Conservation (phyloP, 202 grass and related monocot genomes). For the Schoenoplectus tabernaemontani region DNA sequence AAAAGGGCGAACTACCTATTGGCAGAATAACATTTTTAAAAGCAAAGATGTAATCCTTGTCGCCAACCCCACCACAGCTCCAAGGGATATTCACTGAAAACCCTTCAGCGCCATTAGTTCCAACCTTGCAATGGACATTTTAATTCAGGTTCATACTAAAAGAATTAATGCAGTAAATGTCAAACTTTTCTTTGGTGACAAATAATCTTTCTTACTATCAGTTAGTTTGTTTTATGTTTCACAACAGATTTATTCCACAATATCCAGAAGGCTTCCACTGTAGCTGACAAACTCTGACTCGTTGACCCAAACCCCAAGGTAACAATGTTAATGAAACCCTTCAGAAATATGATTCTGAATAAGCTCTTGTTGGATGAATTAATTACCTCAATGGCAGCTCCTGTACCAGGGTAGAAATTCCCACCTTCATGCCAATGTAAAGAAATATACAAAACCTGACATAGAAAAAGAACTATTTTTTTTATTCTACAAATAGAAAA, state of each 20-base stretch:
- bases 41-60: slow-evolving; percentile 90
- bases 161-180: background rate
- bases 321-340: background rate
- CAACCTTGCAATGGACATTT: slow-evolving; percentile 48
- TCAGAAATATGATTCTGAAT: background rate
- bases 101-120: slow-evolving; percentile 56
- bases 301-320: background rate
- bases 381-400: slow-evolving; percentile 77
- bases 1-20: slow-evolving; percentile 45
- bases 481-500: background rate
- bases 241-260: background rate
- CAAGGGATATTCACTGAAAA: slow-evolving; percentile 97
- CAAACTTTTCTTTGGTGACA: background rate
- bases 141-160: background rate
- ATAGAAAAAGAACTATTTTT: background rate
- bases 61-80: slow-evolving; percentile 82
- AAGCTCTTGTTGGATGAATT: background rate
- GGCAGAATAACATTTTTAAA: slow-evolving; percentile 82
- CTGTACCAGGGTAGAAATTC: slow-evolving; percentile 92
- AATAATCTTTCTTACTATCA: background rate
- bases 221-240: background rate
- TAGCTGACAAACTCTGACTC: background rate
- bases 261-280: background rate
- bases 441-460: slow-evolving; percentile 85
- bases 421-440: slow-evolving; percentile 95